Conservation (phyloP, 1,284 basidiomycete genomes). For the Bjerkandera adusta region DNA sequence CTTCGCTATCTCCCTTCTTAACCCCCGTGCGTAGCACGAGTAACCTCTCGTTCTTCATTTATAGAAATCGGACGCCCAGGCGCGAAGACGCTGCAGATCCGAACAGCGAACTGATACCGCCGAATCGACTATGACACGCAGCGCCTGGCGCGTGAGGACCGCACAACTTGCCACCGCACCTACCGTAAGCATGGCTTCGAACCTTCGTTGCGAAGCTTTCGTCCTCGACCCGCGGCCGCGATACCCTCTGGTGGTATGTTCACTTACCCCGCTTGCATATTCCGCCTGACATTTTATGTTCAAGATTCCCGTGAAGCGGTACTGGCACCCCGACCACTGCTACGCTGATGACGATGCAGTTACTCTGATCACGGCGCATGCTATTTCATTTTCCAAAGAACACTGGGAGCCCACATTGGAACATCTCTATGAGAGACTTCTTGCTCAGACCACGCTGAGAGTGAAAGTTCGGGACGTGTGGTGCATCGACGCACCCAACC, state of each 20-base stretch:
- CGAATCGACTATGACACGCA: too few relatives aligned
- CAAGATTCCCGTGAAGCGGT: constrained; percentile 42
- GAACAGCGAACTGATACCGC: too few relatives aligned
- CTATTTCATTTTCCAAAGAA: constrained; percentile 54
- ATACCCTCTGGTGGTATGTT: constrained; percentile 40
- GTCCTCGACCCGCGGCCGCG: constrained; percentile 51
- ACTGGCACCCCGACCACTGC: constrained; percentile 37
- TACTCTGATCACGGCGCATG: constrained; percentile 51
- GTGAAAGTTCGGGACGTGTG: constrained; percentile 46
- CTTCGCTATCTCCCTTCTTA: too few relatives aligned
- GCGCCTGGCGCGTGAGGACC: too few relatives aligned
- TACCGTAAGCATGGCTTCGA: too few relatives aligned
- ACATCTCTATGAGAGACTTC: constrained; percentile 37
- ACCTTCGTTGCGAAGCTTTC: constrained; percentile 30
- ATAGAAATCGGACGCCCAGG: too few relatives aligned
- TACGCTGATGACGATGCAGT: constrained; percentile 38
- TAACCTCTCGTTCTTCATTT: too few relatives aligned
- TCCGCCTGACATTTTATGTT: not conserved
- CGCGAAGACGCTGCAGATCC: too few relatives aligned
- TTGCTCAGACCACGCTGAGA: not conserved
- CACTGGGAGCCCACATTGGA: constrained; percentile 54
- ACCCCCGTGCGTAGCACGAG: too few relatives aligned
- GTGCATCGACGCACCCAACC: constrained; percentile 54
- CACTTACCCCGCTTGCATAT: not conserved
- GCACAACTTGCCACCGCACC: too few relatives aligned